phyloP scores from a whole-genome alignment of 148 eudicot species.

The Chenopodium formosanum region DNA sequence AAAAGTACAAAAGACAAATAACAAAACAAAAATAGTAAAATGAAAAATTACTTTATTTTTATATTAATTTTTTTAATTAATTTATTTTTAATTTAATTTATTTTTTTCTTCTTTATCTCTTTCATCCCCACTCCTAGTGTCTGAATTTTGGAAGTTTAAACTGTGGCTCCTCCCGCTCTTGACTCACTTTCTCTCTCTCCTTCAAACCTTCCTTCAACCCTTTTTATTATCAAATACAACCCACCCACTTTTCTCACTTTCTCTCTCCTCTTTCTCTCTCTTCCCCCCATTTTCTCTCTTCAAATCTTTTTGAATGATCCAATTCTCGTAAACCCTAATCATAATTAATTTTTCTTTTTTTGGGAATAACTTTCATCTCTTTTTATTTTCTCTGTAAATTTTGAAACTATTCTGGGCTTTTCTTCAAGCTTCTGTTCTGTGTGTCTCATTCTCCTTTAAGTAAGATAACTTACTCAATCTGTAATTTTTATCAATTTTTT shows the following conservation, averaged over 20 bases:
- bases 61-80: too few relatives aligned
- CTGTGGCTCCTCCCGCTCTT: conserved; percentile 64
- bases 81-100: too few relatives aligned
- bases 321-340: conserved; percentile 36
- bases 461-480: conserved; percentile 10
- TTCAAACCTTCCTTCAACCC: background rate
- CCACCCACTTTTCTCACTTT: conserved; percentile 20
- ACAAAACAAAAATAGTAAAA: background rate
- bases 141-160: conserved; percentile 54
- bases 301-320: conserved; percentile 20
- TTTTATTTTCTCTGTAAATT: background rate
- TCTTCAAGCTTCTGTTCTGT: conserved; percentile 27
- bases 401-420: background rate
- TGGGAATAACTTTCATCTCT: background rate
- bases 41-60: too few relatives aligned
- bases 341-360: background rate
- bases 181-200: conserved; percentile 7
- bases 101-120: background rate
- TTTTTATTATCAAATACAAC: background rate
- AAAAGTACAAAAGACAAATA: background rate
- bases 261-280: conserved; percentile 6
- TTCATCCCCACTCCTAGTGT: conserved; percentile 4
- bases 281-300: conserved; percentile 7
- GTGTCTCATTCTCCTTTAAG: conserved; percentile 29
- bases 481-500: background rate